Percentiles rank a stretch among this genome's conserved stretches.
Conservation (phyloP, 768 basidiomycete species). For the Hericium erinaceus region DNA sequence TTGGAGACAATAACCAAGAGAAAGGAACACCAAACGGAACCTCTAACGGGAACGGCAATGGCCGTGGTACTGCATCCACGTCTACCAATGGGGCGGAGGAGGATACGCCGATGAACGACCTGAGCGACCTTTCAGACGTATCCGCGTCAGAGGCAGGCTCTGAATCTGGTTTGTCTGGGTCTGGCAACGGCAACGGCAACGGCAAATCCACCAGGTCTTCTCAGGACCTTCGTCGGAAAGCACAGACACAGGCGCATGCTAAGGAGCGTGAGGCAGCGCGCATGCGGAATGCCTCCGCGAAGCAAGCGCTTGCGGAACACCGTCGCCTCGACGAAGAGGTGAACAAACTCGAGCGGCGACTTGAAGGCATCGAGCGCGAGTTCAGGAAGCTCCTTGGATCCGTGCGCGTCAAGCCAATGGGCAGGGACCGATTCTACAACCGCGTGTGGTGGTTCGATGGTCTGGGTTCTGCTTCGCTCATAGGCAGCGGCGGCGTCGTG, state of each 20-base stretch:
- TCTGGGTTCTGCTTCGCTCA: conserved; percentile 73
- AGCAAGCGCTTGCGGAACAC: conserved; percentile 75
- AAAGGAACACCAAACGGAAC: conserved; percentile 17
- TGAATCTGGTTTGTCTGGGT: conserved; percentile 39
- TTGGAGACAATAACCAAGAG: conserved; percentile 42
- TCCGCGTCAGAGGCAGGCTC: conserved; percentile 52
- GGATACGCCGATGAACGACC: conserved; percentile 53
- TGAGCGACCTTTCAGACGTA: conserved; percentile 67
- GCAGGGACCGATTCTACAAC: conserved; percentile 90
- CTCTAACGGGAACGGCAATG: no score
- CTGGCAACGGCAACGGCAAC: conserved; percentile 2
- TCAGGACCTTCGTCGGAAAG: conserved; percentile 35
- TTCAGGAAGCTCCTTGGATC: conserved; percentile 85
- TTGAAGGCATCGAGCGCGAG: conserved; percentile 87
- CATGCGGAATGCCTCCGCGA: conserved; percentile 68
- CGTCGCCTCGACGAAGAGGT: conserved; percentile 84
- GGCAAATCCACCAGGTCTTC: conserved; percentile 20
- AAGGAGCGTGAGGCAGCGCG: conserved; percentile 78
- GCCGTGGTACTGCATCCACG: no score
- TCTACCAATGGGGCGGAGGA: conserved; percentile 29
- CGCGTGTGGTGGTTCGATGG: conserved; percentile 99
- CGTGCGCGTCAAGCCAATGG: conserved; percentile 80
- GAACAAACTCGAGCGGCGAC: conserved; percentile 66
- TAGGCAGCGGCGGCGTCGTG: conserved; percentile 69
- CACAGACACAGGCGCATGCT: conserved; percentile 50